These are phyloP conservation scores for Pseudogymnoascus pannorum DNA, from an alignment of 2,329 filamentous ascomycete genomes.

Conservation along the genomic window DNA sequence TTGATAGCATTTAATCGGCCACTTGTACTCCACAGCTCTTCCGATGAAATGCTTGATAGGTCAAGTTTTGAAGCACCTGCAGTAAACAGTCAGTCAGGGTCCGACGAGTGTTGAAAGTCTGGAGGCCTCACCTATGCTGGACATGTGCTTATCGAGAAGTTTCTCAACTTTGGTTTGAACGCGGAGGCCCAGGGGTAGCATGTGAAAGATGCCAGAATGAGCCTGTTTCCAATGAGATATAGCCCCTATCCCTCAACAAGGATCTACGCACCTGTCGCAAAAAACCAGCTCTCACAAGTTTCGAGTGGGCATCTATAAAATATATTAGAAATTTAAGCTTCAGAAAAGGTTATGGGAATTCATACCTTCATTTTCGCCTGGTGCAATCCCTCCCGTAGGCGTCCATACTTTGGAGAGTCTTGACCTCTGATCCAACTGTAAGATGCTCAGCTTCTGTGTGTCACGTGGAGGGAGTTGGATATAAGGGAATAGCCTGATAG, in stretches of 20 bases:
- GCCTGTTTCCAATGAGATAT: slow-evolving; percentile 41
- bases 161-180: slow-evolving; percentile 83
- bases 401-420: slow-evolving; percentile 72
- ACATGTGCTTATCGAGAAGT: slow-evolving; percentile 87
- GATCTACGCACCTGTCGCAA: slow-evolving; percentile 54
- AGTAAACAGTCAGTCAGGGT: slow-evolving; percentile 12
- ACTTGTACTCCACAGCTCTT: slow-evolving; percentile 74
- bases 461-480: slow-evolving; percentile 11
- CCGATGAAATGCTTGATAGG: slow-evolving; percentile 77
- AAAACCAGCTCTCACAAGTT: slow-evolving; percentile 65
- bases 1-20: slow-evolving; percentile 67
- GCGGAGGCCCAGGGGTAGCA: slow-evolving; percentile 77
- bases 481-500: not conserved
- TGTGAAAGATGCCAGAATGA: slow-evolving; percentile 85
- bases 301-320: slow-evolving; percentile 53
- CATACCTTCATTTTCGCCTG: slow-evolving; percentile 47
- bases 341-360: not conserved
- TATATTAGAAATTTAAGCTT: not conserved
- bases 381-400: slow-evolving; percentile 63
- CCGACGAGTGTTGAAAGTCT: not conserved
- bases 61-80: slow-evolving; percentile 71
- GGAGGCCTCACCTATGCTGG: slow-evolving; percentile 50
- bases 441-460: slow-evolving; percentile 7
- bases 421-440: slow-evolving; percentile 47
- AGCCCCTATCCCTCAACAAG: not conserved